phyloP scores from a whole-genome alignment of 495 filamentous ascomycete species.

The Aspergillus diversus region DNA sequence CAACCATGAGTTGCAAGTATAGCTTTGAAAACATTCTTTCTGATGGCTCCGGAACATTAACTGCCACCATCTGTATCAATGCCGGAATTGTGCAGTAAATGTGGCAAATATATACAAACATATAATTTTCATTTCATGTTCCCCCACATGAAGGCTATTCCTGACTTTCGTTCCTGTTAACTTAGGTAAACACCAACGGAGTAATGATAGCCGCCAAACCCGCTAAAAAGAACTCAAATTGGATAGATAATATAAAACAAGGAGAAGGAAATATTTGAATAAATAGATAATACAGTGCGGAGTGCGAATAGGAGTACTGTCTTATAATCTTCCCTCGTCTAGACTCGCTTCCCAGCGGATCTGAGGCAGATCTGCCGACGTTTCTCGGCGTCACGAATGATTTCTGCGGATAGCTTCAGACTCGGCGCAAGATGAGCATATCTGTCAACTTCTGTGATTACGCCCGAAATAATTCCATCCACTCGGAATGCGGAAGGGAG shows the following conservation, averaged over 20 bases:
- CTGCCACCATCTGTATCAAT: too few species aligned
- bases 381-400: conserved; percentile 76
- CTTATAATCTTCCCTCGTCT: background rate
- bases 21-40: too few species aligned
- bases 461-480: conserved; percentile 74
- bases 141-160: too few species aligned
- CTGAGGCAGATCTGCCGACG: conserved; percentile 54
- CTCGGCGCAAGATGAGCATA: conserved; percentile 77
- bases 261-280: too few species aligned
- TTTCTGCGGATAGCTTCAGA: conserved; percentile 71
- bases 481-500: conserved; percentile 65
- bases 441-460: conserved; percentile 71
- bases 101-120: too few species aligned
- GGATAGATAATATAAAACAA: too few species aligned
- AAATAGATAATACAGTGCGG: background rate
- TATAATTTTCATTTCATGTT: too few species aligned
- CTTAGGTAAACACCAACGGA: background rate
- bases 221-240: background rate
- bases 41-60: too few species aligned
- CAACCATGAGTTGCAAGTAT: too few species aligned
- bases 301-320: background rate
- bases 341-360: conserved; percentile 20
- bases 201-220: background rate
- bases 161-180: too few species aligned
- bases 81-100: too few species aligned